phyloP scores from a whole-genome alignment of 2,329 filamentous ascomycete species.

The Xylariomycetidae sp. region DNA sequence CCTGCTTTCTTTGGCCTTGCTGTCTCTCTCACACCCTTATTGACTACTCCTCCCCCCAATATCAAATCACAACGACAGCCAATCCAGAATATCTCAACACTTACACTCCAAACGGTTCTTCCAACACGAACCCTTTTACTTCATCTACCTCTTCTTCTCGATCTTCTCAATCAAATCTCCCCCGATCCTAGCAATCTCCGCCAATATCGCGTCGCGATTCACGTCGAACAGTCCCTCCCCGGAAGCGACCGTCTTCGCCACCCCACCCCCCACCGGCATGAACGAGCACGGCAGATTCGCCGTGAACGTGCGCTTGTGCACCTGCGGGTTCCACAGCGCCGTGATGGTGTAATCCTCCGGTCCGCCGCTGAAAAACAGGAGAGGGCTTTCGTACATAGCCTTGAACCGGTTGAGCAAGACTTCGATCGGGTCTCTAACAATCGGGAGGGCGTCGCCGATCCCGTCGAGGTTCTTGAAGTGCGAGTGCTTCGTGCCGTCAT shows the following conservation, averaged over 20 bases:
- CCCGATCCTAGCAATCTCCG: constrained; percentile 67
- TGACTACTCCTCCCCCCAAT: no score
- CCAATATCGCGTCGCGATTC: constrained; percentile 63
- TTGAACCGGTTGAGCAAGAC: constrained; percentile 66
- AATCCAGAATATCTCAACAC: no score
- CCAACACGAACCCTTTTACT: not conserved
- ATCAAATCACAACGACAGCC: no score
- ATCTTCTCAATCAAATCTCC: constrained; percentile 65
- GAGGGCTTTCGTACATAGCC: constrained; percentile 58
- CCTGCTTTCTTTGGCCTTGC: no score
- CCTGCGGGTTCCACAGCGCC: constrained; percentile 54
- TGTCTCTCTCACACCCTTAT: no score
- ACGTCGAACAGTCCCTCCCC: constrained; percentile 50
- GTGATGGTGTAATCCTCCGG: constrained; percentile 52
- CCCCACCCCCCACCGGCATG: constrained; percentile 38
- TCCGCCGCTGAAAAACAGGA: constrained; percentile 76
- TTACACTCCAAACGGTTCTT: no score
- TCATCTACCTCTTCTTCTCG: constrained; percentile 39
- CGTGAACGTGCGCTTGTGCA: constrained; percentile 59
- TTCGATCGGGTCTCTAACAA: constrained; percentile 45
- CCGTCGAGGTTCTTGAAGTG: constrained; percentile 79
- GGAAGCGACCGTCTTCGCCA: constrained; percentile 29
- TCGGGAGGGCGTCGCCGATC: constrained; percentile 38
- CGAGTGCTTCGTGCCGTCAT: constrained; percentile 33
- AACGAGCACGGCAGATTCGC: constrained; percentile 67